Conservation (phyloP, 2,329 filamentous ascomycete genomes). For the Sclerotinia sclerotiorum region DNA sequence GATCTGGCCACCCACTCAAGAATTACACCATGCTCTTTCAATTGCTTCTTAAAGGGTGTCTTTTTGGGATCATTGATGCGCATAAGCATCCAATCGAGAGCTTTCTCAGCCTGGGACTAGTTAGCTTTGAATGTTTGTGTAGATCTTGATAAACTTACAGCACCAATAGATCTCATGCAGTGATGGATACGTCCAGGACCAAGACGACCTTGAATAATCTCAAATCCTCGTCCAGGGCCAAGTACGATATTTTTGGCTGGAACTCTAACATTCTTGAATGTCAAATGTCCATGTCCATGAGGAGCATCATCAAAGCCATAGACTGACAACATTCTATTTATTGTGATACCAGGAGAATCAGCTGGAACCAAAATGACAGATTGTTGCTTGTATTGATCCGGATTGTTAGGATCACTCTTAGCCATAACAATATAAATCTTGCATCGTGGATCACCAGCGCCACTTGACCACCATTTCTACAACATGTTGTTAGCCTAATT, state of each 20-base stretch:
- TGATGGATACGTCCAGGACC: constrained; percentile 97
- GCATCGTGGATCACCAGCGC: constrained; percentile 89
- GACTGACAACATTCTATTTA: constrained; percentile 89
- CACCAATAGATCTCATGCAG: constrained; percentile 92
- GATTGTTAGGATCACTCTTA: constrained; percentile 76
- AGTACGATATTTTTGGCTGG: constrained; percentile 82
- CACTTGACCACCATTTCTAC: constrained; percentile 99
- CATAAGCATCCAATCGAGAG: constrained; percentile 91
- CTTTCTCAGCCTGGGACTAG: constrained; percentile 69
- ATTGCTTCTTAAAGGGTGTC: constrained; percentile 84
- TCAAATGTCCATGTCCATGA: constrained; percentile 92
- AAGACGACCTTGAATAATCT: constrained; percentile 96
- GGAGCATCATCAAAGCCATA: constrained; percentile 98
- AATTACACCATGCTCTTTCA: constrained; percentile 89
- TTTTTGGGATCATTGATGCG: constrained; percentile 90
- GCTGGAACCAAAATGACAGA: constrained; percentile 89
- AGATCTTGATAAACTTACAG: constrained; percentile 49
- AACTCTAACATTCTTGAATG: constrained; percentile 86
- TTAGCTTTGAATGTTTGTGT: constrained; percentile 26
- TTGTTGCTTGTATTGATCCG: constrained; percentile 82
- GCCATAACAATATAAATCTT: constrained; percentile 96
- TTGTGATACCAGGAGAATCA: constrained; percentile 78
- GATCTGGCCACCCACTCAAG: constrained; percentile 92
- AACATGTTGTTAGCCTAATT: constrained; percentile 31
- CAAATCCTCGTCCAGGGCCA: constrained; percentile 90